These are phyloP conservation scores for Schizosaccharomyces lindneri DNA, from an alignment of 805 yeast genomes.

Conservation along the genomic window DNA sequence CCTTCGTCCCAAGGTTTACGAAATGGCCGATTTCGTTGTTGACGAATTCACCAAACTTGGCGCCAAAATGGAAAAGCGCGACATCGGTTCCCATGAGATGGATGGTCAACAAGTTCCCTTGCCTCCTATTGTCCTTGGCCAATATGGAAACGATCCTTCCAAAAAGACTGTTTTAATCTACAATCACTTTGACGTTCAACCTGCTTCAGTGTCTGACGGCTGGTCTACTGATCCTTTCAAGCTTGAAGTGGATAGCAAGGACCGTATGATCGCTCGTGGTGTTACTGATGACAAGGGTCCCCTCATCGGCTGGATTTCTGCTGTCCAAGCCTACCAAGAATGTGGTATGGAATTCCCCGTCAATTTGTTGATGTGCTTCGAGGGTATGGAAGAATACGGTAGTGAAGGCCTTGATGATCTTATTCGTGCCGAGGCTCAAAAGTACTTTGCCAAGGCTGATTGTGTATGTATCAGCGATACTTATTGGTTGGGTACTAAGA, in stretches of 20 bases:
- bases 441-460: constrained; percentile 68
- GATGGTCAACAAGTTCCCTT: constrained; percentile 36
- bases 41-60: constrained; percentile 47
- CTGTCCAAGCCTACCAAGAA: constrained; percentile 68
- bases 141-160: constrained; percentile 54
- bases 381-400: constrained; percentile 98
- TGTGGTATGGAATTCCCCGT: constrained; percentile 78
- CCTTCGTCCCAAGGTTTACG: constrained; percentile 63
- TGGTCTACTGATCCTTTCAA: constrained; percentile 86
- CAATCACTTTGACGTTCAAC: constrained; percentile 97
- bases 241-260: constrained; percentile 35
- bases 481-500: constrained; percentile 92
- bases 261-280: constrained; percentile 69
- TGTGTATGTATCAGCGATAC: constrained; percentile 92
- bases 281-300: constrained; percentile 97
- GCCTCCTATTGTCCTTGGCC: constrained; percentile 87
- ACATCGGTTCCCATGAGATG: constrained; percentile 55
- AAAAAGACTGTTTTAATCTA: constrained; percentile 79
- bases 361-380: constrained; percentile 75
- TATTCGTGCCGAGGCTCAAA: constrained; percentile 50
- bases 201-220: constrained; percentile 77
- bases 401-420: constrained; percentile 72
- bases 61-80: constrained; percentile 46
- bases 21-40: constrained; percentile 62
- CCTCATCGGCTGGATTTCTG: constrained; percentile 87